Evolutionary conservation across 495 filamentous ascomycete genomes (phyloP).

Genomic region (Glutinoglossum americanum): DNA sequence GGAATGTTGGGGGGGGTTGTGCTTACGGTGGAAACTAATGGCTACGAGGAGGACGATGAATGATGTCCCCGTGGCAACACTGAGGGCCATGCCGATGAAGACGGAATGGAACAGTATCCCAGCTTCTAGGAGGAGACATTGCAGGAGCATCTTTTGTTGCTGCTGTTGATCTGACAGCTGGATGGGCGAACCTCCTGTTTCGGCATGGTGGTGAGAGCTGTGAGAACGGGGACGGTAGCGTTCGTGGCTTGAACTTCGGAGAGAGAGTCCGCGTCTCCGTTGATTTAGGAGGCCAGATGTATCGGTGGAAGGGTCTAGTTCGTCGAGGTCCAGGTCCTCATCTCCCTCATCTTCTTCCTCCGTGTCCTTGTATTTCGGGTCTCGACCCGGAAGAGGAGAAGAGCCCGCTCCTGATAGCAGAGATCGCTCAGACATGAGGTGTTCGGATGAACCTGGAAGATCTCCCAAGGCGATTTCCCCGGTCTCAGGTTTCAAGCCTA

Average conservation of each 20-base stretch:
- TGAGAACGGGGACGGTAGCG: conserved; percentile 13
- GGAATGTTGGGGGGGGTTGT: background rate
- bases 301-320: conserved; percentile 22
- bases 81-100: conserved; percentile 78
- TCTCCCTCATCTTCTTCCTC: background rate
- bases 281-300: conserved; percentile 11
- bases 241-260: conserved; percentile 11
- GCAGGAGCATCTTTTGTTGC: conserved; percentile 41
- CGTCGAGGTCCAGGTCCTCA: conserved; percentile 26
- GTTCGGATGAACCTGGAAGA: background rate
- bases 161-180: conserved; percentile 17
- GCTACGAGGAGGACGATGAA: conserved; percentile 66
- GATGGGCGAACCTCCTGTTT: conserved; percentile 6
- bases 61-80: conserved; percentile 54
- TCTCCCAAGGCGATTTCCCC: background rate
- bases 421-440: background rate
- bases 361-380: background rate
- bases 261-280: conserved; percentile 7
- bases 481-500: background rate
- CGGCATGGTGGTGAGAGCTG: conserved; percentile 13
- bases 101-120: conserved; percentile 75
- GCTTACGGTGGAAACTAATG: conserved; percentile 47
- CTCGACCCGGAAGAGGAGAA: background rate
- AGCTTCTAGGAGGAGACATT: conserved; percentile 61
- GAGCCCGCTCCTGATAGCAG: background rate